Evolutionary conservation across 148 eudicot species (phyloP).

Genomic region (Gaultheria prostrata): DNA sequence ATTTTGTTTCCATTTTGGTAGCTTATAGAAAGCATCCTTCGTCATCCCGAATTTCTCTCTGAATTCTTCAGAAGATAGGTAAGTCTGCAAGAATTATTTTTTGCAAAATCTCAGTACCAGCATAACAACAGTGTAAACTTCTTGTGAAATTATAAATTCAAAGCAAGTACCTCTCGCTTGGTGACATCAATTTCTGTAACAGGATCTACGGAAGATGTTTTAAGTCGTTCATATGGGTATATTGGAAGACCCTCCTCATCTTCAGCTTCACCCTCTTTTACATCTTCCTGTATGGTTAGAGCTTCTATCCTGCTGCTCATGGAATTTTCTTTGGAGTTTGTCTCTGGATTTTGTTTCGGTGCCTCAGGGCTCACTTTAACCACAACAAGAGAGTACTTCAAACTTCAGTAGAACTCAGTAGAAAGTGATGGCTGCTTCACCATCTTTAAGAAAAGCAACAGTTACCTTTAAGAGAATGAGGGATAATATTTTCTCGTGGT

Average conservation of each 20-base stretch:
- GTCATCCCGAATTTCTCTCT: slow-evolving; percentile 82
- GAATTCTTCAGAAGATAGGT: slow-evolving; percentile 79
- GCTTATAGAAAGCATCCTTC: slow-evolving; percentile 74
- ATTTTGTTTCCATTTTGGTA: slow-evolving; percentile 97
- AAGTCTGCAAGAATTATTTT: slow-evolving; percentile 54
- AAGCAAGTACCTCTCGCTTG: slow-evolving; percentile 74
- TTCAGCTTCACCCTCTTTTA: slow-evolving; percentile 74
- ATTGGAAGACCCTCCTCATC: slow-evolving; percentile 80
- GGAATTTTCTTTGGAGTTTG: slow-evolving; percentile 50
- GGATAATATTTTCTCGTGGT: slow-evolving; percentile 52
- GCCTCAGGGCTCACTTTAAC: slow-evolving; percentile 51
- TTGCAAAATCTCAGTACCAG: slow-evolving; percentile 10
- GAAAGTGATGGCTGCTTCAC: not conserved
- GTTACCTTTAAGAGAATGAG: slow-evolving; percentile 75
- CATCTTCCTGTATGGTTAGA: slow-evolving; percentile 62
- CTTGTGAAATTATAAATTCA: not conserved
- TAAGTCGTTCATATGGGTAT: slow-evolving; percentile 84
- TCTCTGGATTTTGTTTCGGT: slow-evolving; percentile 47
- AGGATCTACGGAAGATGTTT: slow-evolving; percentile 60
- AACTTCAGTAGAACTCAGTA: not conserved
- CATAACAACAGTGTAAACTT: not conserved
- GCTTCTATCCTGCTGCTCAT: slow-evolving; percentile 49
- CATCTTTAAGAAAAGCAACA: not conserved
- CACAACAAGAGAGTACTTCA: slow-evolving; percentile 21
- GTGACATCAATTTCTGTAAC: slow-evolving; percentile 79